phyloP scores from a whole-genome alignment of 1,284 basidiomycete species.

The Sanghuangporus baumii region DNA sequence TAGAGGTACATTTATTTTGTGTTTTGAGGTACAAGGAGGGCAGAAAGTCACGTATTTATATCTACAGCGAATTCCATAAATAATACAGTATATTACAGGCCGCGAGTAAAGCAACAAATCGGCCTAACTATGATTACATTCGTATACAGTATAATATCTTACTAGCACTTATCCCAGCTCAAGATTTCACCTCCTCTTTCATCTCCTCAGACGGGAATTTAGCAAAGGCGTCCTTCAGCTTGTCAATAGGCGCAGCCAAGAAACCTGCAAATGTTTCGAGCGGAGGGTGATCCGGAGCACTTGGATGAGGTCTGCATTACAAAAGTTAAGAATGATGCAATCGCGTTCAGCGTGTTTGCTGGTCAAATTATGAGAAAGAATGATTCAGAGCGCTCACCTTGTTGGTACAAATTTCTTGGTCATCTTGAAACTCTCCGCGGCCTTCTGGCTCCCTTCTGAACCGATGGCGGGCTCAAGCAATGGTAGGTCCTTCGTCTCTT shows the following conservation, averaged over 20 bases:
- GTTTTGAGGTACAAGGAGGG: too few species aligned
- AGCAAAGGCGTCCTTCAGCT: slow-evolving; percentile 51
- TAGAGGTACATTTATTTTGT: too few species aligned
- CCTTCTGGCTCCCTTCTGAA: slow-evolving; percentile 33
- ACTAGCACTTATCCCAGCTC: neutral
- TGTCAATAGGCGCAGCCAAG: slow-evolving; percentile 54
- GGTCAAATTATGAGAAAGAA: neutral
- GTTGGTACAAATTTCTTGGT: slow-evolving; percentile 66
- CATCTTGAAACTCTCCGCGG: slow-evolving; percentile 43
- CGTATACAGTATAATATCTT: neutral
- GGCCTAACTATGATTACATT: neutral
- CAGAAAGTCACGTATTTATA: too few species aligned
- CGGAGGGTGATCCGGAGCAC: slow-evolving; percentile 50
- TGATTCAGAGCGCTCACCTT: slow-evolving; percentile 28
- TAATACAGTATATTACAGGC: too few species aligned
- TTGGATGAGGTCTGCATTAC: slow-evolving; percentile 41
- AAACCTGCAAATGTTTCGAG: slow-evolving; percentile 56
- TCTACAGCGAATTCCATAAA: too few species aligned
- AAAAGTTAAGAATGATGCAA: neutral
- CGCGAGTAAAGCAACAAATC: too few species aligned
- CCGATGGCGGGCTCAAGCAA: slow-evolving; percentile 44
- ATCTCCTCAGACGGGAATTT: slow-evolving; percentile 54
- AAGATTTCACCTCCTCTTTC: slow-evolving; percentile 27
- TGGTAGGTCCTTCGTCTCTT: slow-evolving; percentile 53
- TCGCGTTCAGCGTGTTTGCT: neutral